Percentiles rank a stretch among this genome's conserved stretches.
These are phyloP conservation scores for Yamadazyma sp. DNA, from an alignment of 1,139 yeast species.

Conservation along the genomic window DNA sequence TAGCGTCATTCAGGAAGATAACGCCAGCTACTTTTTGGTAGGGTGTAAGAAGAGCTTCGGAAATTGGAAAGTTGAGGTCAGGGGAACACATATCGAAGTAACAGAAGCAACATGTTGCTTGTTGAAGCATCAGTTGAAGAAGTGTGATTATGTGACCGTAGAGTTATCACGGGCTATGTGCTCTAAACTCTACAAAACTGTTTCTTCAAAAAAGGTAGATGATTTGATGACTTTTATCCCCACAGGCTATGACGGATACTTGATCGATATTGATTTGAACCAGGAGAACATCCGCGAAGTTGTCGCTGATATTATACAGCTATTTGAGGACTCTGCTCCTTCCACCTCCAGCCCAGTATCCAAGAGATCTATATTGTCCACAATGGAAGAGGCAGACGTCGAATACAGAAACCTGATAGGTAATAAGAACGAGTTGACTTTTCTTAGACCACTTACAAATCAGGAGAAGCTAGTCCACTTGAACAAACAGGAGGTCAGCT, in stretches of 20 bases:
- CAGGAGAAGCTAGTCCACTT: conserved; percentile 9
- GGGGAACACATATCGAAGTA: conserved; percentile 7
- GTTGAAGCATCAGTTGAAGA: conserved; percentile 8
- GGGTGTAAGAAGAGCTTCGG: conserved; percentile 5
- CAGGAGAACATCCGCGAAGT: conserved; percentile 10
- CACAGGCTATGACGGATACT: conserved; percentile 13
- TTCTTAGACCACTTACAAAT: conserved; percentile 2
- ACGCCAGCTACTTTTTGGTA: background rate
- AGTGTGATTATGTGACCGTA: conserved; percentile 10
- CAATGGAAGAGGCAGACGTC: conserved; percentile 5
- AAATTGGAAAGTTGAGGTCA: conserved; percentile 6
- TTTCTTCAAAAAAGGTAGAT: conserved; percentile 4
- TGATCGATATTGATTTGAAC: conserved; percentile 10
- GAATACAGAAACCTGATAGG: background rate
- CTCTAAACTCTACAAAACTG: conserved; percentile 2
- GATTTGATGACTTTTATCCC: conserved; percentile 10
- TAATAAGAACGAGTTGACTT: background rate
- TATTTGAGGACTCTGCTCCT: conserved; percentile 3
- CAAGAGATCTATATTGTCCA: conserved; percentile 4
- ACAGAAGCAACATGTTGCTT: conserved; percentile 6
- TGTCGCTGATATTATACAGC: conserved; percentile 7
- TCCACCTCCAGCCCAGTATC: background rate
- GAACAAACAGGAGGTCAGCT: conserved; percentile 27
- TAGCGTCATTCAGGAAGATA: background rate
- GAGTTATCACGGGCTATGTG: conserved; percentile 6